A percentile compares a stretch with the other conserved stretches of the same genome.
Evolutionary conservation across 257 asterid genomes (phyloP).

Genomic region (Lavandula angustifolia): DNA sequence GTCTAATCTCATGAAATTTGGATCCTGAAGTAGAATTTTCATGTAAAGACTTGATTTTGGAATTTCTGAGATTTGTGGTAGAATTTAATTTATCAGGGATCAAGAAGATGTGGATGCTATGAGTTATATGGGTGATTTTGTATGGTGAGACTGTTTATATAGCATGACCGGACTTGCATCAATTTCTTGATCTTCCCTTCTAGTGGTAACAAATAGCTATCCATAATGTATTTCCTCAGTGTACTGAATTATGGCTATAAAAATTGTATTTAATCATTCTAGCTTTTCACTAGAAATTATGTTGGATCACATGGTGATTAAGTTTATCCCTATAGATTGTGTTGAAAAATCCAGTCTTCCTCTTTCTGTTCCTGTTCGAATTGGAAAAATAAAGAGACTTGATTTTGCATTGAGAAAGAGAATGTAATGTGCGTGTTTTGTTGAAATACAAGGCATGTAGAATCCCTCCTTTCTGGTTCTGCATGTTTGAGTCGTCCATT

Average conservation of each 20-base stretch:
- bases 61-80: constrained; percentile 5
- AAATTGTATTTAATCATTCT: no score
- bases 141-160: neutral
- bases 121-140: constrained; percentile 21
- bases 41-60: constrained; percentile 22
- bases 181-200: constrained; percentile 20
- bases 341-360: constrained; percentile 5
- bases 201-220: neutral
- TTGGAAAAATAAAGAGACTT: neutral
- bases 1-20: neutral
- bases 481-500: neutral
- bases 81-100: constrained; percentile 12
- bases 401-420: neutral
- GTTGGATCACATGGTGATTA: constrained; percentile 6
- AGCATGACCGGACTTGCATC: neutral
- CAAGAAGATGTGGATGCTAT: constrained; percentile 11
- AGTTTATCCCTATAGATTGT: constrained; percentile 14
- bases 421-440: constrained; percentile 1
- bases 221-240: neutral
- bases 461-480: neutral
- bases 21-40: neutral
- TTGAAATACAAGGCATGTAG: neutral
- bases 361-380: constrained; percentile 9
- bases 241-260: neutral
- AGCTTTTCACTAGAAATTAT: no score